These are phyloP conservation scores for Saccharomycopsis lassenensis DNA, from an alignment of 805 yeast species.

Conservation along the genomic window DNA sequence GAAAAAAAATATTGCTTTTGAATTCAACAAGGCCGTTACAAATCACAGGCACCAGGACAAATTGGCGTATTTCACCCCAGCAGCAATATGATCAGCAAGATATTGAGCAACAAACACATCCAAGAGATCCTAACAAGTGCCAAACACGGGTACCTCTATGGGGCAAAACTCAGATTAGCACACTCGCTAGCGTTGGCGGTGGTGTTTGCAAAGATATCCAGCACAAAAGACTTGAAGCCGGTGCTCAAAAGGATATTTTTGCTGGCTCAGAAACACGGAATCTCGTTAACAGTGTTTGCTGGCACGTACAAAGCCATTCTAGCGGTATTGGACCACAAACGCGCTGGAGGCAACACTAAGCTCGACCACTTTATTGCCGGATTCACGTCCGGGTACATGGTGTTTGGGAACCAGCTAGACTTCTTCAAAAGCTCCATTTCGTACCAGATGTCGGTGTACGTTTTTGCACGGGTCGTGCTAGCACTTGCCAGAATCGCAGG, in stretches of 20 bases:
- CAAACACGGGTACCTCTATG: constrained; percentile 14
- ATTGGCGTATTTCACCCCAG: too few species aligned
- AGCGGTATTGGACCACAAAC: background rate
- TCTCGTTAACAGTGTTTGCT: constrained; percentile 11
- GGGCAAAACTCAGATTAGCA: constrained; percentile 12
- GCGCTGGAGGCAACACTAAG: background rate
- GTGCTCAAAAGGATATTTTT: constrained; percentile 1
- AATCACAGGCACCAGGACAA: too few species aligned
- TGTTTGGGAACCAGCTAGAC: constrained; percentile 10
- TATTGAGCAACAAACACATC: too few species aligned
- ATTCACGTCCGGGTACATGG: constrained; percentile 8
- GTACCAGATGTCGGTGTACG: constrained; percentile 13
- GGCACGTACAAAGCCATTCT: constrained; percentile 6
- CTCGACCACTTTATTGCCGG: constrained; percentile 8
- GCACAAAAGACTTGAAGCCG: constrained; percentile 1
- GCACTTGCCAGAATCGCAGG: constrained; percentile 7
- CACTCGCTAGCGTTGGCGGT: constrained; percentile 12
- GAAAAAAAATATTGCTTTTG: background rate
- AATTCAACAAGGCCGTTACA: too few species aligned
- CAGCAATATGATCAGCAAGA: too few species aligned
- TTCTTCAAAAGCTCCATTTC: constrained; percentile 10
- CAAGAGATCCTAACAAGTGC: background rate
- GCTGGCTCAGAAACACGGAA: constrained; percentile 15
- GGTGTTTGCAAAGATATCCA: background rate
- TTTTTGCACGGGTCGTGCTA: constrained; percentile 12